Conservation (phyloP, 257 asterid genomes). For the Solanum boliviense region DNA sequence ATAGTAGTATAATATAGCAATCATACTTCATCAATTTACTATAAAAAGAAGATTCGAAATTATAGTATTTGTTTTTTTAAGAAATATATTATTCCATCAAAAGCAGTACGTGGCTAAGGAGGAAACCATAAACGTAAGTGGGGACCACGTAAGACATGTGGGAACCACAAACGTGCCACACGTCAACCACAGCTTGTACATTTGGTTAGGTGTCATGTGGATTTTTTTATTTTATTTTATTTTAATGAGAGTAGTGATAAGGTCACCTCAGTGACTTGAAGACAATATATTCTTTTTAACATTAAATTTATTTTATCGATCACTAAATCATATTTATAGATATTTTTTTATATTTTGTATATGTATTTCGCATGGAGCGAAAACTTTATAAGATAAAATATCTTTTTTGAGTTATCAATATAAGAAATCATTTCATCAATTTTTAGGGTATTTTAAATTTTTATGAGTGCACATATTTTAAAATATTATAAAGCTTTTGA, state of each 20-base stretch:
- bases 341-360: too few relatives aligned
- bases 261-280: neutral
- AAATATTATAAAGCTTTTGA: too few relatives aligned
- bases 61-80: neutral
- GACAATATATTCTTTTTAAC: neutral
- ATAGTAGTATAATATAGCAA: too few relatives aligned
- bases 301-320: too few relatives aligned
- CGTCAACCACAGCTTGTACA: constrained; percentile 3
- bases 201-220: constrained; percentile 9
- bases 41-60: neutral
- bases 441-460: too few relatives aligned
- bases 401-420: too few relatives aligned
- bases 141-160: neutral
- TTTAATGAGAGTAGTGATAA: neutral
- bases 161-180: constrained; percentile 20
- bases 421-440: too few relatives aligned
- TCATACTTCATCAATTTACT: neutral
- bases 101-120: constrained; percentile 5
- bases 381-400: too few relatives aligned
- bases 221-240: neutral
- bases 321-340: too few relatives aligned
- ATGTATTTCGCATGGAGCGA: too few relatives aligned
- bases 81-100: neutral
- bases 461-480: too few relatives aligned
- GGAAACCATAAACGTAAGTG: neutral